Evolutionary conservation across 306 rosid genomes (phyloP).

Genomic region (Quercus alba): DNA sequence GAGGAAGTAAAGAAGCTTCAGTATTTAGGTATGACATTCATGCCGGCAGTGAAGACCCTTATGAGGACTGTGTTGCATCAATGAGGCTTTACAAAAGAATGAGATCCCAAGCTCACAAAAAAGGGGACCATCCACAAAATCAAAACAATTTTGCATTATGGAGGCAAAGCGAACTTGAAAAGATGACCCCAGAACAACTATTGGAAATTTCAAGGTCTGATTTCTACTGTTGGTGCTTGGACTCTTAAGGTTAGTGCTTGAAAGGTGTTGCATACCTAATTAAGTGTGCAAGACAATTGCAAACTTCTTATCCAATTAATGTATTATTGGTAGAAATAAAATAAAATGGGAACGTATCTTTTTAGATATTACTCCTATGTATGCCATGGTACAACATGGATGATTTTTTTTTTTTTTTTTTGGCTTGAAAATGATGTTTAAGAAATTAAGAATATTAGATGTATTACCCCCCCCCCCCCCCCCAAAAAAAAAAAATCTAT

Average conservation of each 20-base stretch:
- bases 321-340: too few species aligned
- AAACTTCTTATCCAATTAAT: too few species aligned
- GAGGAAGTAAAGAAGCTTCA: neutral
- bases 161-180: constrained; percentile 77
- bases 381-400: too few species aligned
- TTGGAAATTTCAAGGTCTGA: constrained; percentile 80
- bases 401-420: too few species aligned
- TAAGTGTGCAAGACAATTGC: too few species aligned
- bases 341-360: too few species aligned
- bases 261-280: neutral
- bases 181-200: constrained; percentile 85
- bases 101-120: constrained; percentile 63
- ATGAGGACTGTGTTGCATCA: constrained; percentile 80
- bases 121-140: constrained; percentile 63
- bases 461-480: too few species aligned
- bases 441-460: too few species aligned
- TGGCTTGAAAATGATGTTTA: too few species aligned
- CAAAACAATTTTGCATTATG: constrained; percentile 62
- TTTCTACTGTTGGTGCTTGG: constrained; percentile 97
- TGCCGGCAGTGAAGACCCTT: constrained; percentile 75
- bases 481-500: too few species aligned
- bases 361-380: too few species aligned
- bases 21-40: constrained; percentile 79
- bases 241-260: constrained; percentile 27
- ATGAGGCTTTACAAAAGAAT: constrained; percentile 88